Evolutionary conservation across 208 protist species (phyloP).

Genomic region (Naegleria gruberi): DNA sequence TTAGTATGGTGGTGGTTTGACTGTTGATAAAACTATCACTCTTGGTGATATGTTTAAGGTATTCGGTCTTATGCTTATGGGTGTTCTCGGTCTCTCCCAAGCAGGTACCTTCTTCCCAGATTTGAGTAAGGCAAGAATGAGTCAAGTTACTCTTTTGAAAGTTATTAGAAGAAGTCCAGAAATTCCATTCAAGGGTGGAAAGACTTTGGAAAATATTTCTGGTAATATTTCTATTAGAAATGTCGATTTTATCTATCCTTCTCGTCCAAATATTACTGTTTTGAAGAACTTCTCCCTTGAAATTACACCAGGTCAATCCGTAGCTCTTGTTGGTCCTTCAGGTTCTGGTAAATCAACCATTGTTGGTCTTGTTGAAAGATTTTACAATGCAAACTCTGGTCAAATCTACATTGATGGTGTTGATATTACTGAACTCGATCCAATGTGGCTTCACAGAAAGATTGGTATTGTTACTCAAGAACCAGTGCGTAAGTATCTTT

Average conservation of each 20-base stretch:
- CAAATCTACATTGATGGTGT: conserved; percentile 51
- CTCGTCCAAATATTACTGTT: not conserved
- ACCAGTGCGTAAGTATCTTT: conserved; percentile 25
- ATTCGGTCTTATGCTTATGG: not conserved
- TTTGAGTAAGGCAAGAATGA: not conserved
- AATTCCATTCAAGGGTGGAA: not conserved
- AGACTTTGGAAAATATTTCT: not conserved
- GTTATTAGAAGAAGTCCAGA: not conserved
- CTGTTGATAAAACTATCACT: not conserved
- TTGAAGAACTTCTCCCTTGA: conserved; percentile 15
- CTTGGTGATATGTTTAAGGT: not conserved
- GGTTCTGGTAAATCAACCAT: conserved; percentile 72
- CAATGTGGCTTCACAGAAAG: conserved; percentile 50
- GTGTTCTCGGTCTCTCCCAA: not conserved
- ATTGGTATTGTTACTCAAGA: conserved; percentile 74
- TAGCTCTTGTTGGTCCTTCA: conserved; percentile 77
- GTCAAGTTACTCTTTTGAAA: not conserved
- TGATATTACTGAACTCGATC: conserved; percentile 49
- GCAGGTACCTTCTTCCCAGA: not conserved
- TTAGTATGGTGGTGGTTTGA: not conserved
- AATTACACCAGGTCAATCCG: conserved; percentile 10
- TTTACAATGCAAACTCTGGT: conserved; percentile 17
- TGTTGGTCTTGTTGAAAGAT: not conserved
- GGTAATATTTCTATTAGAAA: conserved; percentile 40
- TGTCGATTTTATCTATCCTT: conserved; percentile 7